Percentiles rank a stretch among this genome's conserved stretches.
These are phyloP conservation scores for Blastobotrys attinorum DNA, from an alignment of 805 yeast species.

Conservation along the genomic window DNA sequence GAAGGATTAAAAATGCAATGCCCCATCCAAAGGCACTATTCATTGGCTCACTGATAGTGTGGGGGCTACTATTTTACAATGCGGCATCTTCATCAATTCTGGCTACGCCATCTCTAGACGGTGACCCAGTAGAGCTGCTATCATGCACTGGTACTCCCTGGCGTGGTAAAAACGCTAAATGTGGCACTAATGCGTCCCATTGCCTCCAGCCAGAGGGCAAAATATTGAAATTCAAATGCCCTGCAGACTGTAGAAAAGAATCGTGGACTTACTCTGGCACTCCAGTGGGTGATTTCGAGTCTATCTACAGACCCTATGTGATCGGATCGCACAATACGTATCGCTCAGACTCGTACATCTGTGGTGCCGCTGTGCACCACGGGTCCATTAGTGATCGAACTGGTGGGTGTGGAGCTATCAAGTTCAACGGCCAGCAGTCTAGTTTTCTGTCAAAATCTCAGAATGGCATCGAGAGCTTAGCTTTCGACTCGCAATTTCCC, in stretches of 20 bases:
- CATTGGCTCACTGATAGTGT: constrained; percentile 9
- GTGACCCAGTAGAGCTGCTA: constrained; percentile 15
- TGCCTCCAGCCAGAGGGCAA: constrained; percentile 43
- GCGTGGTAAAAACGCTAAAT: constrained; percentile 66
- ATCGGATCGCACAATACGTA: constrained; percentile 59
- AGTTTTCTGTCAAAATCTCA: constrained; percentile 44
- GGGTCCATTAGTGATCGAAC: constrained; percentile 63
- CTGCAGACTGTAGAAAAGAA: constrained; percentile 76
- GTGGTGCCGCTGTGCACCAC: constrained; percentile 85
- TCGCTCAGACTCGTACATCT: constrained; percentile 81
- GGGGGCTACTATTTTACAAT: constrained; percentile 15
- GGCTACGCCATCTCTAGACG: constrained; percentile 18
- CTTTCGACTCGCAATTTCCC: constrained; percentile 68
- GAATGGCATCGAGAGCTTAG: constrained; percentile 45
- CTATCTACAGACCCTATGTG: constrained; percentile 63
- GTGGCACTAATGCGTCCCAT: constrained; percentile 63
- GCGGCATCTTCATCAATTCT: constrained; percentile 18
- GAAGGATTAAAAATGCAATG: constrained; percentile 5
- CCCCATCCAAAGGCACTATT: not conserved
- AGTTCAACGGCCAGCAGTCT: constrained; percentile 46
- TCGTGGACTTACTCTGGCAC: constrained; percentile 69
- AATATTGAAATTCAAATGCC: constrained; percentile 63
- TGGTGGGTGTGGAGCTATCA: constrained; percentile 73
- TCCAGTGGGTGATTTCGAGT: constrained; percentile 60
- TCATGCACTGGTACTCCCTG: constrained; percentile 35